Base-by-base conservation (phyloP, 352 stramenopile genomes). In the Chrysophaeum taylorii region DNA sequence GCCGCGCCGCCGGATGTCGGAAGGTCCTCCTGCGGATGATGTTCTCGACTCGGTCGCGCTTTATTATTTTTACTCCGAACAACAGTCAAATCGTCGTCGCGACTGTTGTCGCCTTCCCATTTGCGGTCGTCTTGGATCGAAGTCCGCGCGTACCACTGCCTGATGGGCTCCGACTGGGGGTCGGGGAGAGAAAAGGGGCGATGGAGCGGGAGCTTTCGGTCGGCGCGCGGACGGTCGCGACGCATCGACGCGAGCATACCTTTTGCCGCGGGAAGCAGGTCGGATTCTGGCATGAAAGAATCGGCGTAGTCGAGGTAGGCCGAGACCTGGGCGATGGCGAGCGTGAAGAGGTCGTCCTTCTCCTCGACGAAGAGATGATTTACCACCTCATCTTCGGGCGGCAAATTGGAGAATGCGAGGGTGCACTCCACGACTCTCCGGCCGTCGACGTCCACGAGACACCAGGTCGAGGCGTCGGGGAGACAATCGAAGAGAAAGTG, bases 401-500 rank as follows among this genome's bases (percentile, higher is more conserved):
- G 57, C 33, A 66, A 25, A 18, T 9, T n/a, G 36, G 7, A 2
- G 35, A 66, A 43, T 9, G 4, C 14, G 21, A 41, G 9, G 1
- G 31, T 16, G 33, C 41, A 27, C 5, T n/a, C 16, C 2, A 66
- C 35, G 33, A 21, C 1, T 2, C 57, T 31, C 1, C 57, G 31
- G 57, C 57, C 57, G 57, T 66, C 57, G 57, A 45, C 31, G 35
- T 66, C 57, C 31, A 37, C 31, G 36, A 66, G 27, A 25, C 9
- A 45, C 57, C 57, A 66, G 18, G 57, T 33, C 18, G 57, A 41
- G 2, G 21, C 33, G 57, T 42, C 57, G 57, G 18, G 2, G 14
- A 9, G 31, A 25, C 57, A 66, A 7, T 27, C 9, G 57, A 27
- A 66, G 57, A 35, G 12, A 5, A 27, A 66, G 57, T 66, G 57